phyloP scores from a whole-genome alignment of 495 filamentous ascomycete species.

The Pseudevernia furfuracea region DNA sequence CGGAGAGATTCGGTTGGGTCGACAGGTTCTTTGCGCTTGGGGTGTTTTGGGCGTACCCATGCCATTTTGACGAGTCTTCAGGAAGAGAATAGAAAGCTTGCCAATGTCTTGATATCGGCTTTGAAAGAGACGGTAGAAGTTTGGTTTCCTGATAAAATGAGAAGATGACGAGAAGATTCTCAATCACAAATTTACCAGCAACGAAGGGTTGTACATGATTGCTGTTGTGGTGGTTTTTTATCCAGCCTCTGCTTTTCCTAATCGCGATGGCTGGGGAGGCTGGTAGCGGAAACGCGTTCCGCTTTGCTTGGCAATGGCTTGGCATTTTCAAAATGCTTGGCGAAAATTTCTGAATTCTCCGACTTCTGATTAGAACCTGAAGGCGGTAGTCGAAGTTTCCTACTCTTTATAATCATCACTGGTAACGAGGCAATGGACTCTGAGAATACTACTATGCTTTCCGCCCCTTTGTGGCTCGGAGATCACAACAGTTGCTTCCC shows the following conservation, averaged over 20 bases:
- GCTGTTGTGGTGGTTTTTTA: not conserved
- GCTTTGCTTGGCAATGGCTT: not conserved
- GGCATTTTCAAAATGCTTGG: not conserved
- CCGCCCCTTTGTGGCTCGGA: not conserved
- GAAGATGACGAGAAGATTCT: too few species aligned
- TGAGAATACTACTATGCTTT: too few species aligned
- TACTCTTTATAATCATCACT: too few species aligned
- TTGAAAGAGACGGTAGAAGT: not conserved
- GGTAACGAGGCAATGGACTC: too few species aligned
- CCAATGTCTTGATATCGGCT: not conserved
- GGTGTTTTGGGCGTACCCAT: not conserved
- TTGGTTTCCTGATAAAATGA: not conserved
- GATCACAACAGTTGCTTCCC: not conserved
- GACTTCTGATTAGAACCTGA: too few species aligned
- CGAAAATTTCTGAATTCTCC: too few species aligned
- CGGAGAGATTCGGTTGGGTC: not conserved
- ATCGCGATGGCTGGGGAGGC: constrained; percentile 3
- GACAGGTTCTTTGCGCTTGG: not conserved
- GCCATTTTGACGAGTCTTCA: not conserved
- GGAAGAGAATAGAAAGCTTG: not conserved
- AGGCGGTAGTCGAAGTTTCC: too few species aligned
- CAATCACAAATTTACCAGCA: not conserved
- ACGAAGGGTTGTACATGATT: not conserved
- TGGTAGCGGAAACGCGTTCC: not conserved
- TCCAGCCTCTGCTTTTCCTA: not conserved